These are phyloP conservation scores for Salvia rosmarinus DNA, from an alignment of 257 asterid species.

Conservation along the genomic window DNA sequence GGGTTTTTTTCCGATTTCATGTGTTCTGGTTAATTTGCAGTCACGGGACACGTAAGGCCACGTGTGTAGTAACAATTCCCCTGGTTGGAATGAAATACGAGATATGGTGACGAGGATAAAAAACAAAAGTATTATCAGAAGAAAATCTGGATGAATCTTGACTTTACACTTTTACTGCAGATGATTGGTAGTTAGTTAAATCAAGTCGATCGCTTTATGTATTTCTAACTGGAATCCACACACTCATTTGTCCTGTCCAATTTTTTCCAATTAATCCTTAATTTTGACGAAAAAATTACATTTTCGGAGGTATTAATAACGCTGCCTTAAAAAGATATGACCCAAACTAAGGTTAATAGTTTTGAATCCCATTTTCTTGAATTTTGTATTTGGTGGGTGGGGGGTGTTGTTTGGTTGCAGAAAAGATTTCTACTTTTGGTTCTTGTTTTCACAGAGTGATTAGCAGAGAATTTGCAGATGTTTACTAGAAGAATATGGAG, in stretches of 20 bases:
- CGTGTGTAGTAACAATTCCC: too few relatives aligned
- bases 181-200: slow-evolving; percentile 45
- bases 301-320: too few relatives aligned
- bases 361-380: not conserved
- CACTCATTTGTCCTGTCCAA: not conserved
- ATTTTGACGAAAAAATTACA: not conserved
- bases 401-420: too few relatives aligned
- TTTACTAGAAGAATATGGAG: slow-evolving; percentile 67
- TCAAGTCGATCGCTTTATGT: not conserved
- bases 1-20: not conserved
- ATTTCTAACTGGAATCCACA: not conserved
- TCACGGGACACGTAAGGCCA: not conserved
- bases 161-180: not conserved
- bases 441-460: not conserved
- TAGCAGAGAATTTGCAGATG: slow-evolving; percentile 40
- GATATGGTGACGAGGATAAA: not conserved
- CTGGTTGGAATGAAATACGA: not conserved
- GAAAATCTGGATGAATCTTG: too few relatives aligned
- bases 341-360: too few relatives aligned
- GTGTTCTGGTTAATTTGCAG: not conserved
- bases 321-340: too few relatives aligned
- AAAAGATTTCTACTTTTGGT: too few relatives aligned
- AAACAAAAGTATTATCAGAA: too few relatives aligned
- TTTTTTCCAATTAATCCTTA: not conserved
- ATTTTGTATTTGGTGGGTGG: too few relatives aligned